phyloP scores from a whole-genome alignment of 108 stramenopile genomes.

The Aureococcus anophagefferens region DNA sequence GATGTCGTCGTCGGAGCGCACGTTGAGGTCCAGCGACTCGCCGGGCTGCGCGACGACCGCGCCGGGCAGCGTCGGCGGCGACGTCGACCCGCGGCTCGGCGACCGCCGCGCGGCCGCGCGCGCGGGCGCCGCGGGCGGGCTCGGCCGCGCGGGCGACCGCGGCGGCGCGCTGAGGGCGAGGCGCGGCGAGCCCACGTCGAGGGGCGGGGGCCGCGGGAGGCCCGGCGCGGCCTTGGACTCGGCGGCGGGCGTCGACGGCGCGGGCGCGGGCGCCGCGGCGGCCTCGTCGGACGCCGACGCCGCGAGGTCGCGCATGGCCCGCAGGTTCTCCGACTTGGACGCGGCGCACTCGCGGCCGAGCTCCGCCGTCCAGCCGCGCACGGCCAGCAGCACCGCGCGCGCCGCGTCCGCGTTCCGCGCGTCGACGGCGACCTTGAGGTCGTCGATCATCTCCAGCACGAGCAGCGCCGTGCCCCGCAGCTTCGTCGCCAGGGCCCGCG shows the following conservation, averaged over 20 bases:
- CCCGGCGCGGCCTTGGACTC: no score
- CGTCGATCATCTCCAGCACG: neutral
- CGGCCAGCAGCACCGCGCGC: neutral
- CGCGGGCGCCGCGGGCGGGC: no score
- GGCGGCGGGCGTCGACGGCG: neutral
- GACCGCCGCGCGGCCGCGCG: neutral
- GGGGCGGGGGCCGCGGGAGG: no score
- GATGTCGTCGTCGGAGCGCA: neutral
- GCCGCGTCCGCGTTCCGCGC: neutral
- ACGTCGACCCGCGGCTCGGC: no score
- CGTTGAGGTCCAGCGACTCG: neutral
- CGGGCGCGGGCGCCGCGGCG: neutral
- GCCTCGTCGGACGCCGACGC: neutral
- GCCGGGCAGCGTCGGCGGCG: no score
- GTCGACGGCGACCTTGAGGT: neutral
- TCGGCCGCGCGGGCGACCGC: no score
- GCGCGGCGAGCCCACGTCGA: no score
- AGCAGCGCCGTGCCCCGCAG: neutral
- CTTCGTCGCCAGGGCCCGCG: neutral
- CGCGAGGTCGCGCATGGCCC: neutral
- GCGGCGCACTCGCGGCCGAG: neutral
- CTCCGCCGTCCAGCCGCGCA: neutral
- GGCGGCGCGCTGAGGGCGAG: neutral
- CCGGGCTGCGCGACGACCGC: no score
- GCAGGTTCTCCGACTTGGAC: neutral